Conservation (phyloP, 345 rosid species). For the Rhizophora apiculata region DNA sequence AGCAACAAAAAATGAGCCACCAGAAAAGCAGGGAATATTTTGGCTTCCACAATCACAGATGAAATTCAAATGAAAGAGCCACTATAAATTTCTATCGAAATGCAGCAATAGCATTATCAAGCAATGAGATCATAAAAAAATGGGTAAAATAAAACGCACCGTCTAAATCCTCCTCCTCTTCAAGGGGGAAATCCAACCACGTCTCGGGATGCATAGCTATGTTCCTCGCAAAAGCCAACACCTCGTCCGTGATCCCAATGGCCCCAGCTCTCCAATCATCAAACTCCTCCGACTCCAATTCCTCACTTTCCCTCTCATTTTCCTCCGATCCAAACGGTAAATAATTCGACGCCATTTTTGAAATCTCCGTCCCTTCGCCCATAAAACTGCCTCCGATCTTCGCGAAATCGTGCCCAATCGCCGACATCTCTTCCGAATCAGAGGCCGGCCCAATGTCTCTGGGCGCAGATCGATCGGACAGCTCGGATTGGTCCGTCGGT, state of each 20-base stretch:
- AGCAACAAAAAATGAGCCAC: no score
- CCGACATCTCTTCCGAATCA: conserved; percentile 3
- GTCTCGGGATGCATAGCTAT: conserved; percentile 93
- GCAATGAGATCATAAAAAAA: conserved; percentile 2
- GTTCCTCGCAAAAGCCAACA: conserved; percentile 76
- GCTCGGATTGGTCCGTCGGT: conserved; percentile 15
- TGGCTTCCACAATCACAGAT: background rate
- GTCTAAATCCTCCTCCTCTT: conserved; percentile 73
- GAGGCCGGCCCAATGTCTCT: conserved; percentile 34
- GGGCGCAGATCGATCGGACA: conserved; percentile 27
- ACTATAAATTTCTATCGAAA: background rate
- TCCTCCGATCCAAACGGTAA: conserved; percentile 42
- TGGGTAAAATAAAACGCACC: conserved; percentile 39
- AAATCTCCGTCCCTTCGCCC: conserved; percentile 34
- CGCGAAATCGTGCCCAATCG: conserved; percentile 20
- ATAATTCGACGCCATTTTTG: conserved; percentile 47
- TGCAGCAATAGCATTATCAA: background rate
- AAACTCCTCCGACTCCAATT: conserved; percentile 17
- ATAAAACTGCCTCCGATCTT: conserved; percentile 52
- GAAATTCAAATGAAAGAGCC: background rate
- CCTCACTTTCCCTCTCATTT: conserved; percentile 24
- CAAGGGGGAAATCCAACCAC: conserved; percentile 93
- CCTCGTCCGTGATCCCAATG: conserved; percentile 79
- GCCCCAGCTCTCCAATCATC: conserved; percentile 24
- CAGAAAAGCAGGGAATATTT: background rate